A percentile compares a stretch with the other conserved stretches of the same genome.
Evolutionary conservation across 495 filamentous ascomycete species (phyloP).

Genomic region (Neurospora hispaniola): DNA sequence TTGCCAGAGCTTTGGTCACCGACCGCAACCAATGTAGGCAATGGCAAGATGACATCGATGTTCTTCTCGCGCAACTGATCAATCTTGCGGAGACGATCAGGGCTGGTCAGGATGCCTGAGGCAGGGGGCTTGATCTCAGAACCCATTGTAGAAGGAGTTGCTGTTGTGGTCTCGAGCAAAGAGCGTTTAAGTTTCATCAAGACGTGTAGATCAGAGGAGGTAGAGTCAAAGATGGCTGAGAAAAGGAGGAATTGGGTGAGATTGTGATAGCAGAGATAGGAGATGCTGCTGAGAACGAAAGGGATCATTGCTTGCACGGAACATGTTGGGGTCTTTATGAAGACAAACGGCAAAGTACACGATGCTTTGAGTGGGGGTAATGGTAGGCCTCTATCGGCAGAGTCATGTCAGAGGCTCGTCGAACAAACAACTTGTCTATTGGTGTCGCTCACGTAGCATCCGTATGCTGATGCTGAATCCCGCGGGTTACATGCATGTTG

Average conservation of each 20-base stretch:
- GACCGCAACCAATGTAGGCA: conserved; percentile 36
- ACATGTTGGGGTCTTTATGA: neutral
- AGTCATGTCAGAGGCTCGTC: neutral
- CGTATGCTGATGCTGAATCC: neutral
- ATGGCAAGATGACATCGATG: conserved; percentile 25
- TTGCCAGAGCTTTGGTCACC: conserved; percentile 42
- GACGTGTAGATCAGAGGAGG: neutral
- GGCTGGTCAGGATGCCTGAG: conserved; percentile 7
- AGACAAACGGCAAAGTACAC: fast-evolving
- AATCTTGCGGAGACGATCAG: conserved; percentile 20
- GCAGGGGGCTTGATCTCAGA: neutral
- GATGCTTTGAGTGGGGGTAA: neutral
- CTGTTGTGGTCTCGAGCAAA: neutral
- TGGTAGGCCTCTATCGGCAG: neutral
- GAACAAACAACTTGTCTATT: neutral
- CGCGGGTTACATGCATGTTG: neutral
- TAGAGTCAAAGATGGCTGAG: neutral
- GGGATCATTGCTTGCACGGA: fast-evolving
- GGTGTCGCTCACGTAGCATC: neutral
- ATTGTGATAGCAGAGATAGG: fast-evolving
- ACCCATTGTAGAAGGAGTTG: neutral
- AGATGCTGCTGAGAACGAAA: neutral
- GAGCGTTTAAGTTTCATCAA: neutral
- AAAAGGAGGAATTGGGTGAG: neutral
- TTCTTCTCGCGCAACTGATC: conserved; percentile 31